These are phyloP conservation scores for Mortierella sp. DNA, from an alignment of 371 early-diverging fungal species.

Conservation along the genomic window DNA sequence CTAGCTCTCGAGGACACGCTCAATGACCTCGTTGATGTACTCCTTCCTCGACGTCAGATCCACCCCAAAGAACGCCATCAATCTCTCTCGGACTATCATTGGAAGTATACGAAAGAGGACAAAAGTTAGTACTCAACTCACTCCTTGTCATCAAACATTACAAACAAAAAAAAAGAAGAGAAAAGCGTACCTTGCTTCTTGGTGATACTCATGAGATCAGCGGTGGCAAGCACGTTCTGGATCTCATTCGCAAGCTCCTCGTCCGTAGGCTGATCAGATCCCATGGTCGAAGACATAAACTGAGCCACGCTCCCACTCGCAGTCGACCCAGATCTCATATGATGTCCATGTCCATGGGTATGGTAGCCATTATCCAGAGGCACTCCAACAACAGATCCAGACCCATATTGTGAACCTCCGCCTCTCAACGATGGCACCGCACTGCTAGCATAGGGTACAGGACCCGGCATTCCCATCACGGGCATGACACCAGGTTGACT, in stretches of 20 bases:
- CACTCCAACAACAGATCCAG: constrained; percentile 4
- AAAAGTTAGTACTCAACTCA: not conserved
- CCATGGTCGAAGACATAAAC: not conserved
- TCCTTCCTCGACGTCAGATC: constrained; percentile 88
- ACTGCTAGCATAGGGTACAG: constrained; percentile 10
- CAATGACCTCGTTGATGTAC: constrained; percentile 91
- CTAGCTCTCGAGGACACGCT: constrained; percentile 61
- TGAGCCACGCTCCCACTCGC: constrained; percentile 21
- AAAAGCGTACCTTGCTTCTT: constrained; percentile 79
- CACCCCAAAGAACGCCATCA: constrained; percentile 83
- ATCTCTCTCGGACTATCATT: constrained; percentile 81
- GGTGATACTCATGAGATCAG: constrained; percentile 85
- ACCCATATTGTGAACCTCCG: constrained; percentile 35
- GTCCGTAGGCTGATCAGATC: constrained; percentile 80
- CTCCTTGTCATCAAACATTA: not conserved
- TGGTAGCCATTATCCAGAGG: constrained; percentile 32
- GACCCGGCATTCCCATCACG: constrained; percentile 1
- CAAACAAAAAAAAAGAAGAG: not conserved
- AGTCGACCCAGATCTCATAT: constrained; percentile 34
- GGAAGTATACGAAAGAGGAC: constrained; percentile 2
- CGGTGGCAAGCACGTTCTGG: constrained; percentile 82
- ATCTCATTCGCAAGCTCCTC: constrained; percentile 89
- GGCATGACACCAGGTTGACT: constrained; percentile 18
- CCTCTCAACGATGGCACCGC: constrained; percentile 14
- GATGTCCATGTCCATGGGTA: not conserved